Evolutionary conservation across 192 early-diverging fungal genomes (phyloP), one percentile per base, ranked within the genome.

Genomic region (Phlyctochytrium arcticum): DNA sequence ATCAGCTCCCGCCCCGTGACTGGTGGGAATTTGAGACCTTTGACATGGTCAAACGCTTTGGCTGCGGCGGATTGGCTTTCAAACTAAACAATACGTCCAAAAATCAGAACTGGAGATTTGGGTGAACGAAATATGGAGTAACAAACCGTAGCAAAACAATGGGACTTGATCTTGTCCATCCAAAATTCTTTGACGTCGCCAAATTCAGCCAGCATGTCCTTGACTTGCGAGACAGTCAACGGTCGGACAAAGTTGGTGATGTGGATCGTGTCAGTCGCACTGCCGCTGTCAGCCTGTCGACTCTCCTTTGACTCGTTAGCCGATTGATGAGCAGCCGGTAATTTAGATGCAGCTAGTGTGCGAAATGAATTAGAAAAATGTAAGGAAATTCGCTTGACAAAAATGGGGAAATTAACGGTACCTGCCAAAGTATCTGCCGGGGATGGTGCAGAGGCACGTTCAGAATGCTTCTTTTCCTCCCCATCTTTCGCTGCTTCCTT

Each of bases 91-190:
- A 62, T 53, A 44, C 19, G 57, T 12, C 35, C 26, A 44, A 47
- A 53, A 9, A 10, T 23, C n/a, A 53, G 9, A 23, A 53, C 51
- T 53, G 10, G 9, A n/a, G n/a, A n/a, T 42, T n/a, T n/a, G 39
- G 50, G 50, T 29, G 50, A 29, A 12, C 50, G 0, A 26, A 19
- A 17, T 53, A 19, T 26, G 27, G 15, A 29, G 35, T 0, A 26
- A 58, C 67, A 44, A 64, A 78, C 76, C 46, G 73, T 73, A 32
- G 64, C 74, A 69, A 37, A 78, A 21, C 69, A 71, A 62, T 76
- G 69, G 1, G 74, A 61, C 36, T 74, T 76, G 37, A 76, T 73
- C 36, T 76, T 78, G 36, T 76, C 69, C 48, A 78, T 78, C 76
- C 76, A 78, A 60, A 78, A 78, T 4, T 39, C 27, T 21, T 54